These are phyloP conservation scores for Arabidopsis thaliana DNA, from an alignment of 345 rosid genomes.

Conservation along the genomic window TAIR10.1 NC_003070.9:22943501-22944000, in stretches of 20 bases:
- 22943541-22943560: not conserved
- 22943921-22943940: not conserved
- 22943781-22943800: not conserved
- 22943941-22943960: not conserved
- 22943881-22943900: not conserved
- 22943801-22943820: not conserved
- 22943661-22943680: slow-evolving; percentile 7
- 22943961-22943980: not conserved
- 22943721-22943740: not conserved
- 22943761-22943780: not conserved
- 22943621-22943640: slow-evolving; percentile 1
- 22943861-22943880: not conserved
- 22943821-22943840: not conserved
- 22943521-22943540: not conserved
- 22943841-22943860: not conserved
- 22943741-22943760: not conserved
- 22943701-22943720: slow-evolving; percentile 19
- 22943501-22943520: not conserved
- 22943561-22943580: slow-evolving; percentile 1
- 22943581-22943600: not conserved
- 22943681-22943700: not conserved
- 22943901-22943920: not conserved
- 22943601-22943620: not conserved
- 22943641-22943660: slow-evolving; percentile 13
- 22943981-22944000: not conserved